Base-by-base conservation (phyloP, 148 eudicot genomes). In the Fallopia convolvulus region DNA sequence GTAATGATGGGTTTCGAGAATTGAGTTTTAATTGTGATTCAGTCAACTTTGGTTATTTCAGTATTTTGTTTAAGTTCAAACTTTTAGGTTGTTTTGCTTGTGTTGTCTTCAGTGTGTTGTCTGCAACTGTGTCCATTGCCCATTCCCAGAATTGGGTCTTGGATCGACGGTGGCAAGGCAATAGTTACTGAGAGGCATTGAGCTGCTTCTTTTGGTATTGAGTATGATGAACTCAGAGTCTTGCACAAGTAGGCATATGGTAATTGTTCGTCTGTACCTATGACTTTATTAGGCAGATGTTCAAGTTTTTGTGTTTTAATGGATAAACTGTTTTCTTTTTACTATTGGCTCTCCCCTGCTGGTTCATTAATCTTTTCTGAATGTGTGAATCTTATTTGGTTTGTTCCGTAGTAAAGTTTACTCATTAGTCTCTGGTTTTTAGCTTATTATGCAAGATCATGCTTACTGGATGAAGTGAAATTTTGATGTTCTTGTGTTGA, bases 81-180 rank as follows among this genome's bases (percentile, higher is more conserved):
- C 30, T 6, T 30, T 11, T n/a, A 58, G 32, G 66, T 72, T 72
- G 66, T 72, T 72, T 40, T 8, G 3, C 9, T n/a, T 72, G 48
- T 41, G 74, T 41, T 12, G 75, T 44, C 44, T 3, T 4, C 50
- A 18, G 75, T 72, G 12, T 72, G 5, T 72, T 72, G 55, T 72
- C 26, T 21, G 2, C 26, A 20, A 20, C 23, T 2, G 15, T 47
- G 9, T 72, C 75, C 32, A 21, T 23, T 6, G 12, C 53, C 75
- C 23, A 42, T 72, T 72, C 75, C 50, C 32, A 40, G 53, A 72
- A 46, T 72, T 72, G 75, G 75, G 75, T 72, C 52, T 47, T 72
- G 32, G 75, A 72, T 72, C 33, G 55, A 18, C 75, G 74, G 55
- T 72, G 75, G 75, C 75, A 72, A 20, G 53, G 70, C 70, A 61